Percentiles rank a stretch among this genome's conserved stretches.
These are phyloP conservation scores for Podaxis carcinomalis DNA, from an alignment of 768 basidiomycete genomes.

Conservation along the genomic window DNA sequence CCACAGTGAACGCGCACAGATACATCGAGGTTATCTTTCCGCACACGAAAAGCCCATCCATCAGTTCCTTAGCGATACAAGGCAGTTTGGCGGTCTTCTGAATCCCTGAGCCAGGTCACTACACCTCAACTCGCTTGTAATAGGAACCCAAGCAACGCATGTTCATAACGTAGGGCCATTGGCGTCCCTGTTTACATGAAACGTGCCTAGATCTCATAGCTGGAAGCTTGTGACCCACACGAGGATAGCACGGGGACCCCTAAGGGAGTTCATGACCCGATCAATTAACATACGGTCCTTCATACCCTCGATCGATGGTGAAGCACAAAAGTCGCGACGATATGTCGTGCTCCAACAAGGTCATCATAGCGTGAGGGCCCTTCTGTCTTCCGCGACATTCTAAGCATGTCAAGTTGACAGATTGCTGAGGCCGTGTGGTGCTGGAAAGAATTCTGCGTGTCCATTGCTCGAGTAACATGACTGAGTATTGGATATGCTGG, in stretches of 20 bases:
- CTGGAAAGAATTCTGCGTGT: conserved; percentile 7
- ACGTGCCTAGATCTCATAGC: neutral
- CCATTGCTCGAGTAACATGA: neutral
- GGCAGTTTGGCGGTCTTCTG: too few relatives aligned
- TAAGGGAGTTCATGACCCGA: neutral
- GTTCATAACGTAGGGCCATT: too few relatives aligned
- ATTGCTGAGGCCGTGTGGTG: conserved; percentile 6
- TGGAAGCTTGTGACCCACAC: neutral
- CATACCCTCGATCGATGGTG: neutral
- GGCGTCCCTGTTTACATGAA: neutral
- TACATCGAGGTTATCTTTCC: too few relatives aligned
- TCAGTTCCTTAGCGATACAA: too few relatives aligned
- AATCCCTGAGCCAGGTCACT: too few relatives aligned
- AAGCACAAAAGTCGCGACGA: neutral
- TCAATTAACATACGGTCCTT: neutral
- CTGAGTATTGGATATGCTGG: neutral
- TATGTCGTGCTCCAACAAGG: neutral
- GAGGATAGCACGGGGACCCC: neutral
- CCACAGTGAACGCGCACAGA: too few relatives aligned
- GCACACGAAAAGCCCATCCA: too few relatives aligned
- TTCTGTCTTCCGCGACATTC: neutral
- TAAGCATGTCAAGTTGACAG: neutral
- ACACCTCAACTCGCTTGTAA: too few relatives aligned
- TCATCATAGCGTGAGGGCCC: conserved; percentile 6
- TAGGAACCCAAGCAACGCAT: too few relatives aligned